A percentile compares a stretch with the other conserved stretches of the same genome.
phyloP scores from a whole-genome alignment of 306 rosid species.

The Calophaca sinica region DNA sequence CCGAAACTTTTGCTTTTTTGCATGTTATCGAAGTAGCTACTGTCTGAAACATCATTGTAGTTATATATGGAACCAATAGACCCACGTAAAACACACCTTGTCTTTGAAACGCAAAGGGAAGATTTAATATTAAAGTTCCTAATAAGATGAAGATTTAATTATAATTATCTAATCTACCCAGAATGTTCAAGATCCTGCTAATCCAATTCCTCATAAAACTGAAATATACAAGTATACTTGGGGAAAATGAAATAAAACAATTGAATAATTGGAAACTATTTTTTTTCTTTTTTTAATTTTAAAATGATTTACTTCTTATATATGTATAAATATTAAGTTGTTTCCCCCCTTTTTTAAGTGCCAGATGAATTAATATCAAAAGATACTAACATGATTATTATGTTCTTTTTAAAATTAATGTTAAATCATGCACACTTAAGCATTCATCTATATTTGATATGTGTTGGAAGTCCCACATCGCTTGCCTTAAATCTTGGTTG shows the following conservation, averaged over 20 bases:
- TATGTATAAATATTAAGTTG: not conserved
- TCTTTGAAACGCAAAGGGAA: constrained; percentile 7
- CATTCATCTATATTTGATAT: no score
- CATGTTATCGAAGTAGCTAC: constrained; percentile 40
- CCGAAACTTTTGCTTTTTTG: constrained; percentile 50
- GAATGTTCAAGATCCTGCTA: not conserved
- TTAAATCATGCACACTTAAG: no score
- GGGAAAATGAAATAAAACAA: not conserved
- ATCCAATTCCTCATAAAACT: not conserved
- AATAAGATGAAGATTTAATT: no score
- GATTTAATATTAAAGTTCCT: no score
- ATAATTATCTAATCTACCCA: not conserved
- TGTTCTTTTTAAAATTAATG: no score
- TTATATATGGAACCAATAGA: constrained; percentile 19
- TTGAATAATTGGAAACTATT: no score
- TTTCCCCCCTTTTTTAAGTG: no score
- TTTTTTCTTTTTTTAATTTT: no score
- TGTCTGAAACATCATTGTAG: constrained; percentile 35
- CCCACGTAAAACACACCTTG: constrained; percentile 43
- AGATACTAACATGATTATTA: no score
- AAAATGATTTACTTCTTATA: not conserved
- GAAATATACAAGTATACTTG: not conserved
- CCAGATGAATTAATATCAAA: no score
- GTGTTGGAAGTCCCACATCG: no score
- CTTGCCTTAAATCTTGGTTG: no score